A percentile compares a stretch with the other conserved stretches of the same genome.
These are phyloP conservation scores for Coemansia sp. DNA, from an alignment of 192 early-diverging fungal genomes.

Conservation along the genomic window DNA sequence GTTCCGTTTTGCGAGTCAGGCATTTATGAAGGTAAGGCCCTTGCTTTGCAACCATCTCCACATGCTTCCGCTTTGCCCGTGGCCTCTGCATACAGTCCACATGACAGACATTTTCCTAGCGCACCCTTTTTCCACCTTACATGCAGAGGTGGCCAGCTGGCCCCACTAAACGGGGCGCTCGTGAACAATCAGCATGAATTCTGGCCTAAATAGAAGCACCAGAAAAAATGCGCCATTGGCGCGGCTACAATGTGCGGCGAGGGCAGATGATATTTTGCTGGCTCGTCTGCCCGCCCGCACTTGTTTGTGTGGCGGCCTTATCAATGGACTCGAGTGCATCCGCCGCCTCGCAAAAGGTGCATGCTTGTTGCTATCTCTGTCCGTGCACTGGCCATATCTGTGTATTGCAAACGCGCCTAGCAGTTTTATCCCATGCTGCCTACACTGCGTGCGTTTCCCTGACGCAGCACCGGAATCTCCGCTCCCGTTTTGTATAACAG, in stretches of 20 bases:
- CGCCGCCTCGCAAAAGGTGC: background rate
- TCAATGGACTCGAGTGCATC: background rate
- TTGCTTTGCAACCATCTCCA: conserved; percentile 2
- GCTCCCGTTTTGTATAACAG: background rate
- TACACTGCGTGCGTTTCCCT: too few species aligned
- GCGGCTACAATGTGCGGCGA: background rate
- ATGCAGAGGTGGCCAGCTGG: background rate
- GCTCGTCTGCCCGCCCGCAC: background rate
- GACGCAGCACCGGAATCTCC: background rate
- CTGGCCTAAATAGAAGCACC: background rate
- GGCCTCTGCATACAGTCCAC: conserved; percentile 1
- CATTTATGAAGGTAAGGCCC: conserved; percentile 1
- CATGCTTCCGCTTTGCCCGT: background rate
- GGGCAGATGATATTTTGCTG: background rate
- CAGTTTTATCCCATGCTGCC: too few species aligned
- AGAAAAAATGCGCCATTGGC: background rate
- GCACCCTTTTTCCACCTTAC: background rate
- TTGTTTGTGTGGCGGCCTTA: conserved; percentile 4
- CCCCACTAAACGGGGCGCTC: background rate
- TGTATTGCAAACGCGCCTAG: too few species aligned
- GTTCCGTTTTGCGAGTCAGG: background rate
- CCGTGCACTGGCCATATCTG: background rate
- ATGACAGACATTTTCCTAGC: background rate
- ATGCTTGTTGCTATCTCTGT: background rate
- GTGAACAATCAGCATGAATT: background rate